Conservation (phyloP, 2,329 filamentous ascomycete genomes). For the Hypoxylon sp. region DNA sequence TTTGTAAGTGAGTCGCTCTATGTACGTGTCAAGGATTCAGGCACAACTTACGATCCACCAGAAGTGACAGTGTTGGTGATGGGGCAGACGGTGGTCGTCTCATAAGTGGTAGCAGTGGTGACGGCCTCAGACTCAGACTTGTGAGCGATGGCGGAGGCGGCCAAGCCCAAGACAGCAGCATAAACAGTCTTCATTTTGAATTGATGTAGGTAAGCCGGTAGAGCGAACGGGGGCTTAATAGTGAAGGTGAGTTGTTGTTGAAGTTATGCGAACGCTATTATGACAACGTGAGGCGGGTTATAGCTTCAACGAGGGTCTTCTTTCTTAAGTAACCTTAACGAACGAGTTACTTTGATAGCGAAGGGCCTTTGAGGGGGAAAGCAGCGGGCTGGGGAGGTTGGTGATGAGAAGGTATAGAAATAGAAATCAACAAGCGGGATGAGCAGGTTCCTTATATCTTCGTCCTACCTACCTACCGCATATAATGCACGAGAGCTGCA, state of each 20-base stretch:
- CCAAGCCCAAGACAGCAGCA: conserved; percentile 41
- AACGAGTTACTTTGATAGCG: conserved; percentile 43
- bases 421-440: conserved; percentile 29
- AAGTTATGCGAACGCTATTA: conserved; percentile 18
- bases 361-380: conserved; percentile 20
- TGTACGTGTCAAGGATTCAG: neutral
- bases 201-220: conserved; percentile 9
- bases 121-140: conserved; percentile 12
- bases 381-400: conserved; percentile 33
- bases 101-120: conserved; percentile 49
- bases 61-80: conserved; percentile 54
- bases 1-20: conserved; percentile 31
- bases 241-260: conserved; percentile 24
- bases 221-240: conserved; percentile 13
- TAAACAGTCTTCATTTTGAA: conserved; percentile 44
- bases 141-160: conserved; percentile 40
- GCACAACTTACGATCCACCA: conserved; percentile 51
- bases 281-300: conserved; percentile 15
- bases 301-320: conserved; percentile 34
- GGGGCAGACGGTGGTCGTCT: conserved; percentile 56
- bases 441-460: conserved; percentile 38
- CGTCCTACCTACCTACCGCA: conserved; percentile 31
- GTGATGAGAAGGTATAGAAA: conserved; percentile 17
- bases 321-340: conserved; percentile 48
- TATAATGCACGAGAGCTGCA: conserved; percentile 29